A percentile compares a stretch with the other conserved stretches of the same genome.
These are phyloP conservation scores for Ustilago hordei DNA, from an alignment of 1,284 basidiomycete genomes.

Conservation along the genomic window DNA sequence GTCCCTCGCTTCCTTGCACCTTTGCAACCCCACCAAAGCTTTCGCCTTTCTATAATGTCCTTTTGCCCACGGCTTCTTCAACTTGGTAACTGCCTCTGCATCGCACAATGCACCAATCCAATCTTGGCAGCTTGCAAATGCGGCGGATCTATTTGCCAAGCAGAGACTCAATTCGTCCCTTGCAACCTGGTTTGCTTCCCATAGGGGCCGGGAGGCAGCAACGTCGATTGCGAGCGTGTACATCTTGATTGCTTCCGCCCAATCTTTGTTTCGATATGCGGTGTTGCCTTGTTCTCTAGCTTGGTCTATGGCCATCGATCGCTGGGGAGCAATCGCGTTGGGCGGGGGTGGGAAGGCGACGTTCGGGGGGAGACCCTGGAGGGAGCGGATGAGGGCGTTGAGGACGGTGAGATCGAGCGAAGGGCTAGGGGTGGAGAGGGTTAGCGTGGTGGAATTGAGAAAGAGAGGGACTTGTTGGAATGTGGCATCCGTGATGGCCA, in stretches of 20 bases:
- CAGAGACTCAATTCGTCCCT: constrained; percentile 89
- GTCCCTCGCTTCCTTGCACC: constrained; percentile 82
- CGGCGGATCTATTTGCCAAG: constrained; percentile 90
- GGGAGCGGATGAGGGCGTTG: constrained; percentile 66
- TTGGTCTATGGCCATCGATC: constrained; percentile 62
- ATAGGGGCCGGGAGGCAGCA: constrained; percentile 85
- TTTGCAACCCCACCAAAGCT: constrained; percentile 82
- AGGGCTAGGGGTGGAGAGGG: constrained; percentile 44
- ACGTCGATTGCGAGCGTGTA: constrained; percentile 87
- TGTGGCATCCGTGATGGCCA: constrained; percentile 58
- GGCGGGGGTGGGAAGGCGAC: constrained; percentile 67
- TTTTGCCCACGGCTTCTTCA: constrained; percentile 91
- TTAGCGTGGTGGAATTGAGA: constrained; percentile 45
- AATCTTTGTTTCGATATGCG: constrained; percentile 71
- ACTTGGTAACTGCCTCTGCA: constrained; percentile 86
- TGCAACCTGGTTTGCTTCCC: constrained; percentile 85
- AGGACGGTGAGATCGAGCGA: constrained; percentile 63
- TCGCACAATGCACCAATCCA: constrained; percentile 86
- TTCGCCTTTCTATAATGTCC: constrained; percentile 93
- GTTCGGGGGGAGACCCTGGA: constrained; percentile 59
- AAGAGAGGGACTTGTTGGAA: constrained; percentile 57
- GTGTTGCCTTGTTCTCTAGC: constrained; percentile 67
- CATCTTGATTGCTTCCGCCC: constrained; percentile 80
- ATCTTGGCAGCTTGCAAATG: constrained; percentile 82
- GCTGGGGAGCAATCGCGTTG: constrained; percentile 64